Base-by-base conservation (phyloP, 2,329 filamentous ascomycete genomes). In the Lachnellula occidentalis region DNA sequence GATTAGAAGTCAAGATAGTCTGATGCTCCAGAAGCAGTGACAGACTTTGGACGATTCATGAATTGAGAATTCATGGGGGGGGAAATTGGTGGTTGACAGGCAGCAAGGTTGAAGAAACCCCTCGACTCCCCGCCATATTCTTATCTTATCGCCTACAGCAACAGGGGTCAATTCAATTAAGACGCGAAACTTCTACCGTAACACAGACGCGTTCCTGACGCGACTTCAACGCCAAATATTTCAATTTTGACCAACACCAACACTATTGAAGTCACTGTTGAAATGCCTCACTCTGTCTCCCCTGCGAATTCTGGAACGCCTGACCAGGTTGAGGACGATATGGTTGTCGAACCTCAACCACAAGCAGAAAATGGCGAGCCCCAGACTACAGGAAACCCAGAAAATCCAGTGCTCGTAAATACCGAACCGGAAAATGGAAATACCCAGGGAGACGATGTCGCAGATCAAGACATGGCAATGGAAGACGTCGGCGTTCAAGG, bases 221-320 rank as follows among this genome's bases (percentile, higher is more conserved):
- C 43, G 43, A 15, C 22, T 43, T 17, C 19, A 14, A 17, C 19
- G 3, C 6, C 41, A 22, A 22, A 12, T 12, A 19, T 8, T 15
- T 39, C 17, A 6, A 39, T 8, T 39, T 5, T 39, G 36, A 39
- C 15, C 41, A 43, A 24, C 17, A 19, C 21, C n/a, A 17, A 17
- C 21, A 31, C 27, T 31, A 1, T 31, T 31, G 9, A 31, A 22
- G 19, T 43, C 41, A 21, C 19, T 14, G 21, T 15, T 19, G 21
- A 36, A 17, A 79, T 79, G 76, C 76, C 76, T 36, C 76, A 79
- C 60, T 76, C 75, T 5, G 63, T 73, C 36, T 61, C 72, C 3
- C 55, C 61, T 27, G 65, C 70, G 53, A 64, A 66, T 14, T 55
- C 61, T 31, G 61, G 61, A 27, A 62, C 65, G 53, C 64, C 67